Evolutionary conservation across 1,139 yeast species (phyloP).

Genomic region (Fermentozyma sake): DNA sequence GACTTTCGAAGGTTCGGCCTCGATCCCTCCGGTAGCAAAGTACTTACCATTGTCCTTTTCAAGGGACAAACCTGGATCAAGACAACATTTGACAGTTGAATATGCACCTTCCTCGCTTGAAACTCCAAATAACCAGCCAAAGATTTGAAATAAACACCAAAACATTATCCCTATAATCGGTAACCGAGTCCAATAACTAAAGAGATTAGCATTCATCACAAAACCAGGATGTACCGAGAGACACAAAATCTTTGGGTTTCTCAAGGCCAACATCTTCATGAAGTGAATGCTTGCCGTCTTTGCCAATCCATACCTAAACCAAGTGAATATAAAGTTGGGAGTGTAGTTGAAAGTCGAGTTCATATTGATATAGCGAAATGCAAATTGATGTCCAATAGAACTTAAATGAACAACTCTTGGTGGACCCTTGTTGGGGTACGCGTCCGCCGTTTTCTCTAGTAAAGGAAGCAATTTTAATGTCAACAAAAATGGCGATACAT

Average conservation of each 20-base stretch:
- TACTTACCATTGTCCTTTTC: slow-evolving; percentile 67
- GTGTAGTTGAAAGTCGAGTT: slow-evolving; percentile 48
- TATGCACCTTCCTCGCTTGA: slow-evolving; percentile 67
- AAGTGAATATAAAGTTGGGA: slow-evolving; percentile 68
- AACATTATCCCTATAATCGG: slow-evolving; percentile 71
- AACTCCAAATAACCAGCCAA: slow-evolving; percentile 68
- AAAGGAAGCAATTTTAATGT: slow-evolving; percentile 58
- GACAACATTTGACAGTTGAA: slow-evolving; percentile 61
- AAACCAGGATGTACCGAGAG: slow-evolving; percentile 82
- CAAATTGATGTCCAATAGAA: slow-evolving; percentile 65
- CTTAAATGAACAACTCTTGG: slow-evolving; percentile 67
- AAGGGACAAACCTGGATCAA: slow-evolving; percentile 47
- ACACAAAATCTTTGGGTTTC: slow-evolving; percentile 63
- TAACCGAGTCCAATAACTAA: slow-evolving; percentile 71
- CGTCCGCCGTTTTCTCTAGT: slow-evolving; percentile 36
- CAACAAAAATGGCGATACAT: slow-evolving; percentile 68
- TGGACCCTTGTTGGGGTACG: slow-evolving; percentile 24
- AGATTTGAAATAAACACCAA: slow-evolving; percentile 64
- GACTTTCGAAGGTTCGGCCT: slow-evolving; percentile 50
- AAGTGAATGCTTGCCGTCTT: slow-evolving; percentile 79
- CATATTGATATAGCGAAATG: slow-evolving; percentile 47
- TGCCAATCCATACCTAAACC: slow-evolving; percentile 77
- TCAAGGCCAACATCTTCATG: slow-evolving; percentile 58
- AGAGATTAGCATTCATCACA: slow-evolving; percentile 72
- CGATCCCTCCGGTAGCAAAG: slow-evolving; percentile 57